Base-by-base conservation (phyloP, 106 monocot species). In the Dactylorhiza incarnata region DNA sequence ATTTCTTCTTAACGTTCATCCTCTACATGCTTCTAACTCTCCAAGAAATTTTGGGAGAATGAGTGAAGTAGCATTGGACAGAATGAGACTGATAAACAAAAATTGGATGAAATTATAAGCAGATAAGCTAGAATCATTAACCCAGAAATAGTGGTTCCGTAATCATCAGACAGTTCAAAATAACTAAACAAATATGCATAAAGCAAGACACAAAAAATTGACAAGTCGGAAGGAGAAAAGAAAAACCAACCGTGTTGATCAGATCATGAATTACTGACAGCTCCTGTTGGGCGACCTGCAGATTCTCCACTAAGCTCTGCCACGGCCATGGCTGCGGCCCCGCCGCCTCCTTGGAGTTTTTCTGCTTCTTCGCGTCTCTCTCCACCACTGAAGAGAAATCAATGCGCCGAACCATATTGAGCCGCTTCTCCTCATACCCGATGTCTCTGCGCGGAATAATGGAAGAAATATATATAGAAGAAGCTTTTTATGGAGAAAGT, bases 331-430 rank as follows among this genome's bases (percentile, higher is more conserved):
- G 74, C 48, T 81, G 78, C 49, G 73, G 51, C 9, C 78, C 44
- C 43, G 71, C 55, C 17, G 53, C 59, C 74, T 83, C 83, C 37
- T 80, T 80, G 68, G 76, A 73, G 65, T 46, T 86, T 81, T 86
- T 99, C 43, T 70, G 45, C 73, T 85, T 90, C 89, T 93, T 89
- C 12, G 76, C 74, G 46, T 97, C 87, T 62, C 76, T 85, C 80
- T 91, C 97, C 56, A 99, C 76, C 7, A 89, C 79, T 17, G 37
- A 77, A 10, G 97, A 91, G 83, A 99, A 99, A 63, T 99, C 97
- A 20, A 99, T 86, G 46, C 91, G 82, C 29, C 93, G 89, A 43
- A 99, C 83, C 82, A 82, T 75, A 22, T 91, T 75, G 9, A 99
- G 81, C 3, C 97, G 85, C 81, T 84, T 89, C 82, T 99, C 94